Percentiles rank a stretch among this genome's conserved stretches.
Evolutionary conservation across 257 asterid genomes (phyloP).

Genomic region (Ilex asprella): DNA sequence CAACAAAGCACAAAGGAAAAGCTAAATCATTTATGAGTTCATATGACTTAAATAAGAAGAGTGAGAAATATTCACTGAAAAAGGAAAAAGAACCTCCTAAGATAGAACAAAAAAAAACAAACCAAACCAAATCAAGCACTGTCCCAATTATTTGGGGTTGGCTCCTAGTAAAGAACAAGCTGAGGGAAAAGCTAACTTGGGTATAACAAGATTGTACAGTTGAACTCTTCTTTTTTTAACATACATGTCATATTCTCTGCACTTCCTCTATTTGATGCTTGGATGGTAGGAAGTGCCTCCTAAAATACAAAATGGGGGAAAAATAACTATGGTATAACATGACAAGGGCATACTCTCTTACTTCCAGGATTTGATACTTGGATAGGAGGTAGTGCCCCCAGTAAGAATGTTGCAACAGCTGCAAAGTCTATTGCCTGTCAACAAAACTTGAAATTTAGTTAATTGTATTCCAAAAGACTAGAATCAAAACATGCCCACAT

Average conservation of each 20-base stretch:
- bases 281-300: neutral
- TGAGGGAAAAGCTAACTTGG: too few species aligned
- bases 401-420: constrained; percentile 56
- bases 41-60: neutral
- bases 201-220: too few species aligned
- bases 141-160: too few species aligned
- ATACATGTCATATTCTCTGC: too few species aligned
- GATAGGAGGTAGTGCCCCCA: constrained; percentile 77
- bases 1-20: constrained; percentile 6
- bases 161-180: too few species aligned
- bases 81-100: too few species aligned
- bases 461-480: constrained; percentile 5
- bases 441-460: neutral
- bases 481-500: neutral
- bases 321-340: constrained; percentile 10
- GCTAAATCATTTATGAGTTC: neutral
- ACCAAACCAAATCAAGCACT: too few species aligned
- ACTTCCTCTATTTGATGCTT: too few species aligned
- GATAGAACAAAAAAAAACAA: too few species aligned
- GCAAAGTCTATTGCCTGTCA: constrained; percentile 84
- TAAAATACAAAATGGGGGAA: neutral
- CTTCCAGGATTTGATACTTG: constrained; percentile 46
- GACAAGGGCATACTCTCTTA: constrained; percentile 31
- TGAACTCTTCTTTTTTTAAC: too few species aligned
- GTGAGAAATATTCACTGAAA: neutral